Evolutionary conservation across 805 yeast species (phyloP), one percentile per base, ranked within the genome.

Genomic region (Zygoascus ofunaensis): DNA sequence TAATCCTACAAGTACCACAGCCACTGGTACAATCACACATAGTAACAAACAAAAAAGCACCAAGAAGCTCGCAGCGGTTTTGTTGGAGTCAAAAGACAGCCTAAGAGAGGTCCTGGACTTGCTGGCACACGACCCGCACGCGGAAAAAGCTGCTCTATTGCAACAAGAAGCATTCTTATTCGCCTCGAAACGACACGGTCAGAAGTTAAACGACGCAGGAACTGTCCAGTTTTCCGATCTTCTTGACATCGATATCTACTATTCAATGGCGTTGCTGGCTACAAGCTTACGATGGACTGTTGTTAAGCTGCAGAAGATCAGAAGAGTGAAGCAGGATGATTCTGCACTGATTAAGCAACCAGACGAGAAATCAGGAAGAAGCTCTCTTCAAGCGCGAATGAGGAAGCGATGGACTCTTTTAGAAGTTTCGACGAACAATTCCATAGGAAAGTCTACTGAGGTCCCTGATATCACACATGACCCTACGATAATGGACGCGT

Each of bases 301-400:
- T 34, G 54, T 65, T 15, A 80, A 87, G 83, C 66, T 84, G 37
- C 81, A 84, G 0, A 56, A 56, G 4, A 61, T 79, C 55, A 67
- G 74, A 43, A 72, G 74, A 42, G 68, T 66, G n/a, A 42, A 34
- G 8, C 55, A 42, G 22, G 34, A 36, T 18, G 50, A 41, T n/a
- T 5, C 24, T 15, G 39, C 24, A n/a, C 45, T 39, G 2, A 37
- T 41, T 34, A 43, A 39, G 15, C 35, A 35, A 8, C 44, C 3
- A 10, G 42, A 14, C 15, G 35, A 10, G n/a, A 26, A 26, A 26
- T 26, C 30, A 26, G 12, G 46, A 10, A 35, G 39, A 15, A 39
- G 33, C 20, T 44, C 30, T 28, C 33, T 49, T 7, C 34, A 49
- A 34, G 38, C 56, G 2, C 46, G 53, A 10, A 51, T 58, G 21